phyloP scores from a whole-genome alignment of 306 rosid species.

The Psophocarpus tetragonolobus region DNA sequence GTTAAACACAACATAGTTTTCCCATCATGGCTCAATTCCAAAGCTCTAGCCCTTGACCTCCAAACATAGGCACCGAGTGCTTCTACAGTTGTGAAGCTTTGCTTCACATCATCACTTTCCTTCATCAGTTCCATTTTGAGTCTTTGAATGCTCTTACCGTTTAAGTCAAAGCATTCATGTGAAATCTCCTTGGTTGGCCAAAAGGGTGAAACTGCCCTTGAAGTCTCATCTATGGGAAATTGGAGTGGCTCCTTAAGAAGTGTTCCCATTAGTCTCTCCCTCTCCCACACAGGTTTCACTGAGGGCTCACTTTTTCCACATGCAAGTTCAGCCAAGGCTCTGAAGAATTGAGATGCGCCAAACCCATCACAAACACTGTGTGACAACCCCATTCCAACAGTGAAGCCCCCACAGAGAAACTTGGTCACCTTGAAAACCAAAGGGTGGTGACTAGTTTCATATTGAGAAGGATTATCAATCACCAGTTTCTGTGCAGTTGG shows the following conservation, averaged over 20 bases:
- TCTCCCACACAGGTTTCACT: constrained; percentile 55
- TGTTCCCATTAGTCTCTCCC: constrained; percentile 40
- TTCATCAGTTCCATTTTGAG: constrained; percentile 44
- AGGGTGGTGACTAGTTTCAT: constrained; percentile 24
- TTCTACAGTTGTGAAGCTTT: constrained; percentile 54
- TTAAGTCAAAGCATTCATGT: constrained; percentile 40
- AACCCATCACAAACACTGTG: constrained; percentile 45
- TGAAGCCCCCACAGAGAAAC: constrained; percentile 49
- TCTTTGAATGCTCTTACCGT: constrained; percentile 35
- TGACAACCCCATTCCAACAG: constrained; percentile 39
- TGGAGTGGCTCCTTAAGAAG: constrained; percentile 30
- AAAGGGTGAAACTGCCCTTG: constrained; percentile 50
- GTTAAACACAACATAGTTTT: constrained; percentile 43
- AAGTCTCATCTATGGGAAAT: constrained; percentile 22
- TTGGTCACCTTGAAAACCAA: constrained; percentile 39
- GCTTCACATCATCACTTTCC: constrained; percentile 13
- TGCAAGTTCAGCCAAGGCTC: constrained; percentile 41
- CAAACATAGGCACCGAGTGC: constrained; percentile 56
- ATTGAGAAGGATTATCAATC: constrained; percentile 21
- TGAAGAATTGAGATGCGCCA: constrained; percentile 44
- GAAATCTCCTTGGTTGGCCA: constrained; percentile 42
- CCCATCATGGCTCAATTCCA: constrained; percentile 44
- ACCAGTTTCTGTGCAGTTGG: constrained; percentile 27
- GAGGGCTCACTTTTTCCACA: constrained; percentile 41
- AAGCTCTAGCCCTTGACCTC: constrained; percentile 55